phyloP scores from a whole-genome alignment of 2,329 filamentous ascomycete species.

The Hymenoscyphus occultus region DNA sequence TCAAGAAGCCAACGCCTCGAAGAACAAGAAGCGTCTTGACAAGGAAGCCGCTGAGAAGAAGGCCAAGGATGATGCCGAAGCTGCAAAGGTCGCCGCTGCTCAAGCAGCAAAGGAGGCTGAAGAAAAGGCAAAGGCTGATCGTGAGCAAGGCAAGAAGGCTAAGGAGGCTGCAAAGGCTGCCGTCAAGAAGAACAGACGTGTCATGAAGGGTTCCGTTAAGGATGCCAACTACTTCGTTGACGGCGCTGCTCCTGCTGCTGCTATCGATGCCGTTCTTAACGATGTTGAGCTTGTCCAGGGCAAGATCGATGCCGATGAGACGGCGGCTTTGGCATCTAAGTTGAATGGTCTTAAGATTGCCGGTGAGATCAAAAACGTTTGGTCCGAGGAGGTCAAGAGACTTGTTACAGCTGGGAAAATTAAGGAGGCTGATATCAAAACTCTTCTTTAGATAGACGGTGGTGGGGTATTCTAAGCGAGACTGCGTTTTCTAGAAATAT shows the following conservation, averaged over 20 bases:
- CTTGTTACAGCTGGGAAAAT: slow-evolving; percentile 80
- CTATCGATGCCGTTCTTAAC: slow-evolving; percentile 78
- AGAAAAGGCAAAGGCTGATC: slow-evolving; percentile 78
- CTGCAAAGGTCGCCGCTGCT: slow-evolving; percentile 81
- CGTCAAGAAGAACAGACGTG: slow-evolving; percentile 99
- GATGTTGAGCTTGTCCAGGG: slow-evolving; percentile 84
- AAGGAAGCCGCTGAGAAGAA: slow-evolving; percentile 90
- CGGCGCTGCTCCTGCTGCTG: slow-evolving; percentile 67
- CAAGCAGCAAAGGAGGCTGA: slow-evolving; percentile 79
- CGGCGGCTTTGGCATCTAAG: slow-evolving; percentile 77
- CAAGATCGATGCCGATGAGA: slow-evolving; percentile 88
- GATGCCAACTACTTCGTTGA: slow-evolving; percentile 93
- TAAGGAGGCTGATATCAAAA: slow-evolving; percentile 78
- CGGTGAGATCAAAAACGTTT: slow-evolving; percentile 81
- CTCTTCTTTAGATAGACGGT: slow-evolving; percentile 40
- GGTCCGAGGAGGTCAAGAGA: slow-evolving; percentile 72
- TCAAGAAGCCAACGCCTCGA: slow-evolving; percentile 84
- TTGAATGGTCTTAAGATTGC: slow-evolving; percentile 76
- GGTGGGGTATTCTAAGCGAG: background rate
- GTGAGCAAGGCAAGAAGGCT: slow-evolving; percentile 85
- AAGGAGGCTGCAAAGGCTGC: slow-evolving; percentile 99
- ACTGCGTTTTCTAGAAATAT: background rate
- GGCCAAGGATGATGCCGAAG: slow-evolving; percentile 77
- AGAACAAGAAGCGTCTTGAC: slow-evolving; percentile 92
- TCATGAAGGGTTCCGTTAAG: slow-evolving; percentile 90